Percentiles rank a stretch among this genome's conserved stretches.
phyloP scores from a whole-genome alignment of 1,284 basidiomycete species.

The Trametes pubescens region DNA sequence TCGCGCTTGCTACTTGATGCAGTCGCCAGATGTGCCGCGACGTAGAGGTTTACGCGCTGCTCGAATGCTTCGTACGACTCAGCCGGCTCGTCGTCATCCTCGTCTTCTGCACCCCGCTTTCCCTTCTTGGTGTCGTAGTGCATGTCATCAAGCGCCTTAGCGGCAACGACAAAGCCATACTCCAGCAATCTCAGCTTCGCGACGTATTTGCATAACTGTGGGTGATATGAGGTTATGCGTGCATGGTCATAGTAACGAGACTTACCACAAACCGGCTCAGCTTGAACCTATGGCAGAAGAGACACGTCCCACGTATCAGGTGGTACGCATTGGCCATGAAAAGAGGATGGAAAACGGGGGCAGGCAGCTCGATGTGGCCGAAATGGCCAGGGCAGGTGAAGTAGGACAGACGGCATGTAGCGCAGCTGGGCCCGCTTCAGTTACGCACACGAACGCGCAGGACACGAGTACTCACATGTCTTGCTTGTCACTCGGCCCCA shows the following conservation, averaged over 20 bases:
- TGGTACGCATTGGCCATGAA: slow-evolving; percentile 96
- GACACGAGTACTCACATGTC: slow-evolving; percentile 76
- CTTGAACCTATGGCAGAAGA: slow-evolving; percentile 97
- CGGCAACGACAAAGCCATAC: slow-evolving; percentile 87
- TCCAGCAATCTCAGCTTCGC: slow-evolving; percentile 93
- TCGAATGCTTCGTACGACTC: slow-evolving; percentile 73
- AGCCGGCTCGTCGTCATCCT: slow-evolving; percentile 54
- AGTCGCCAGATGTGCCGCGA: slow-evolving; percentile 67
- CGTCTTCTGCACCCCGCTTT: slow-evolving; percentile 48
- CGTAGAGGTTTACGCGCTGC: slow-evolving; percentile 77
- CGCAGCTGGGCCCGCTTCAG: slow-evolving; percentile 68
- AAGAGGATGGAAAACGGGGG: slow-evolving; percentile 96
- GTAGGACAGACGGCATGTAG: slow-evolving; percentile 92
- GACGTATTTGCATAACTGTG: slow-evolving; percentile 81
- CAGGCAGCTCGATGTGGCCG: slow-evolving; percentile 98
- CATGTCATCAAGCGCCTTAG: slow-evolving; percentile 79
- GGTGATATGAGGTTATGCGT: background rate
- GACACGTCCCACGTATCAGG: slow-evolving; percentile 89
- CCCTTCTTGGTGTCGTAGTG: slow-evolving; percentile 45
- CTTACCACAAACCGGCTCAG: slow-evolving; percentile 79
- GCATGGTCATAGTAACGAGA: slow-evolving; percentile 26
- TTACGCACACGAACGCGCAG: background rate
- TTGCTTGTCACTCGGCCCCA: slow-evolving; percentile 88
- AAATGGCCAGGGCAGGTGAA: slow-evolving; percentile 98
- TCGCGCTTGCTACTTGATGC: slow-evolving; percentile 75